These are phyloP conservation scores for Venturiaceae sp. DNA, from an alignment of 2,329 filamentous ascomycete genomes.

Conservation along the genomic window DNA sequence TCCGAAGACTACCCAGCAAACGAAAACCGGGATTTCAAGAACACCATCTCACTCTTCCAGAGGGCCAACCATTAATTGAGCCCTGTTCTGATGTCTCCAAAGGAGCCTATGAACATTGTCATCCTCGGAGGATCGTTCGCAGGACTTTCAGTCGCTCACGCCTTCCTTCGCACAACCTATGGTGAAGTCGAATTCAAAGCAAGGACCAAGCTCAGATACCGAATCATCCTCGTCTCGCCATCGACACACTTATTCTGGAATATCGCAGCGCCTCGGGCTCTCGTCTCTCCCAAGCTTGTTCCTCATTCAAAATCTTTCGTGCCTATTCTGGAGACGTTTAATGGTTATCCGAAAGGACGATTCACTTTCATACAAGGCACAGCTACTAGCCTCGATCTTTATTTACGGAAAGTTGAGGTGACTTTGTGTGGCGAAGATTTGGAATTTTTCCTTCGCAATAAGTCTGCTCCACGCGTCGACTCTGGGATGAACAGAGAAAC, in stretches of 20 bases:
- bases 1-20: background rate
- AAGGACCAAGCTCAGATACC: conserved; percentile 19
- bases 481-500: background rate
- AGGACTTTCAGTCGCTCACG: conserved; percentile 26
- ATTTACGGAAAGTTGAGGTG: conserved; percentile 15
- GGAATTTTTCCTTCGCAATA: background rate
- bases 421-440: background rate
- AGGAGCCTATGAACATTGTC: conserved; percentile 23
- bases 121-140: conserved; percentile 29
- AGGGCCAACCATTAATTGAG: background rate
- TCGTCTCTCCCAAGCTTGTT: conserved; percentile 24
- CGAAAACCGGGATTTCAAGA: background rate
- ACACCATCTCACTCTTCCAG: background rate
- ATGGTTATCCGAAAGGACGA: conserved; percentile 20
- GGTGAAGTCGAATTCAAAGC: conserved; percentile 13
- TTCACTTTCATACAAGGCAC: conserved; percentile 28
- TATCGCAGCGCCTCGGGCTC: conserved; percentile 24
- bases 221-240: conserved; percentile 24
- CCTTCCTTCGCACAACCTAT: conserved; percentile 23
- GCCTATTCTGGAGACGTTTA: conserved; percentile 22
- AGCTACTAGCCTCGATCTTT: conserved; percentile 18
- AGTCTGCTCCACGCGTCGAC: background rate
- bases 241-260: conserved; percentile 29
- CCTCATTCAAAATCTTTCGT: conserved; percentile 24
- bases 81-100: background rate